phyloP scores from a whole-genome alignment of 2,329 filamentous ascomycete genomes.

The Ramularia endophylla region DNA sequence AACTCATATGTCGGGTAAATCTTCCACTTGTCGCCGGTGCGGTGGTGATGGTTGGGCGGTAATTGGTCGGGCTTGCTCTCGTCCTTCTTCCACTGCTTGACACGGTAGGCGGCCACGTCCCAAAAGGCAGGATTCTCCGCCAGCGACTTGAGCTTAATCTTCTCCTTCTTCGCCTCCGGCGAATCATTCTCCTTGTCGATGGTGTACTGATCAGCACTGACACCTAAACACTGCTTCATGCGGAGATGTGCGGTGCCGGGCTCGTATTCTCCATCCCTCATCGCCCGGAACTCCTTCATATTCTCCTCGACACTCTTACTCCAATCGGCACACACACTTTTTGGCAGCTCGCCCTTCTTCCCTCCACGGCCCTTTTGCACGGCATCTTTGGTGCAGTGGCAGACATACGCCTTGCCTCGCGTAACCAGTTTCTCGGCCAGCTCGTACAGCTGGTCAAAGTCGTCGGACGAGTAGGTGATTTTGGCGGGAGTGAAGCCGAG shows the following conservation, averaged over 20 bases:
- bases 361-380: slow-evolving; percentile 85
- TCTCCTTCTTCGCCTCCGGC: slow-evolving; percentile 29
- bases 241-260: slow-evolving; percentile 76
- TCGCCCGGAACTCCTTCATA: slow-evolving; percentile 75
- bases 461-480: slow-evolving; percentile 84
- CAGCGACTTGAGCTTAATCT: slow-evolving; percentile 28
- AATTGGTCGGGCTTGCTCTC: too few species aligned
- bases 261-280: slow-evolving; percentile 88
- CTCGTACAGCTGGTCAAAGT: slow-evolving; percentile 83
- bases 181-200: slow-evolving; percentile 25
- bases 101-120: slow-evolving; percentile 87
- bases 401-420: slow-evolving; percentile 69
- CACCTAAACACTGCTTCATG: slow-evolving; percentile 82
- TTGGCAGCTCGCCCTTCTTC: slow-evolving; percentile 54
- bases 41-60: slow-evolving; percentile 61
- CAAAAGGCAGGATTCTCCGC: slow-evolving; percentile 92
- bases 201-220: slow-evolving; percentile 31
- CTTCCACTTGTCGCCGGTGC: slow-evolving; percentile 77
- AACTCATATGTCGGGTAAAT: slow-evolving; percentile 97
- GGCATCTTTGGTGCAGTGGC: slow-evolving; percentile 76
- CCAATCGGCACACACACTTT: slow-evolving; percentile 77
- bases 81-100: slow-evolving; percentile 49
- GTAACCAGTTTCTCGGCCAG: slow-evolving; percentile 78
- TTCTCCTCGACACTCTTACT: slow-evolving; percentile 69
- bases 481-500: slow-evolving; percentile 72